Conservation (phyloP, 2,329 filamentous ascomycete species). For the Cercospora sp. region DNA sequence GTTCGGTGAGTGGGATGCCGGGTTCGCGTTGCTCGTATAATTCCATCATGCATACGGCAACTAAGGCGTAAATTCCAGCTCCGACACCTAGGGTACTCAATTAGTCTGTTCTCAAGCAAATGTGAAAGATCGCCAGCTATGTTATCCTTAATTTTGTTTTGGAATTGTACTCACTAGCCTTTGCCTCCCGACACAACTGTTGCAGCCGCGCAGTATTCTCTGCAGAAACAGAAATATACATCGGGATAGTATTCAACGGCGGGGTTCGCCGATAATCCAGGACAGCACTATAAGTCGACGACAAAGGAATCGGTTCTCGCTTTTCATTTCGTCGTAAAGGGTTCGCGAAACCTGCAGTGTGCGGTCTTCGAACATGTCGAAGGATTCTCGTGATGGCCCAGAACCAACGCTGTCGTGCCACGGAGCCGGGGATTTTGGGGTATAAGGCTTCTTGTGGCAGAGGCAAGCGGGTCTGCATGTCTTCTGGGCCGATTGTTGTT, state of each 20-base stretch:
- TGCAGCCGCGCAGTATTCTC: constrained; percentile 41
- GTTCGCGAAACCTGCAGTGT: constrained; percentile 45
- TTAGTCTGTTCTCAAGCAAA: background rate
- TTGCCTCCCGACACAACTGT: constrained; percentile 41
- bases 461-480: constrained; percentile 40
- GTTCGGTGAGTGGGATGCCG: constrained; percentile 31
- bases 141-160: background rate
- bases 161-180: constrained; percentile 37
- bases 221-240: constrained; percentile 37
- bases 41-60: constrained; percentile 50
- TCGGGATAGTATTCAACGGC: constrained; percentile 41
- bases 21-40: constrained; percentile 42
- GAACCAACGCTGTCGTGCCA: constrained; percentile 48
- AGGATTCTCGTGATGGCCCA: constrained; percentile 50
- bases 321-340: constrained; percentile 38
- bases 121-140: background rate
- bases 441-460: constrained; percentile 51
- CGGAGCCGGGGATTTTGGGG: constrained; percentile 41
- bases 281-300: constrained; percentile 38
- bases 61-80: constrained; percentile 49
- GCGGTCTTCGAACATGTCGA: constrained; percentile 44
- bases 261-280: constrained; percentile 45
- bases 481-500: constrained; percentile 21
- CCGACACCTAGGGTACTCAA: constrained; percentile 29
- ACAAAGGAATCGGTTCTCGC: constrained; percentile 28